Conservation (phyloP, 1,284 basidiomycete genomes). For the Cryptococcus floricola region DNA sequence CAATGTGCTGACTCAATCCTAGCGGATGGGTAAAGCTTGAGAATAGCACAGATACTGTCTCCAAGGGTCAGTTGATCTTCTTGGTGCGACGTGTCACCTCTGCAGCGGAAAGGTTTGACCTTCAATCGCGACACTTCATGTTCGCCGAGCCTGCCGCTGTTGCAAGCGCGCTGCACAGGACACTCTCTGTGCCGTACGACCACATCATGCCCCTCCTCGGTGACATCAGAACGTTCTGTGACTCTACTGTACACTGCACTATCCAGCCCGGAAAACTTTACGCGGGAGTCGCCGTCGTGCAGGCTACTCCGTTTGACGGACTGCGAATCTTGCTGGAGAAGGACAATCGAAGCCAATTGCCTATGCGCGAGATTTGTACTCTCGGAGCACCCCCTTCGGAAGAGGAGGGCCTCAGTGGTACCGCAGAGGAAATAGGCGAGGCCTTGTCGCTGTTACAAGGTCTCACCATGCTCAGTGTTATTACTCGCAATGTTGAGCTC, state of each 20-base stretch:
- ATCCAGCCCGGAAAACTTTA: conserved; percentile 48
- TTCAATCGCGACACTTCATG: conserved; percentile 48
- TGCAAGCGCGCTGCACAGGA: conserved; percentile 44
- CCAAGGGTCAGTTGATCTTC: conserved; percentile 51
- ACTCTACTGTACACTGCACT: conserved; percentile 35
- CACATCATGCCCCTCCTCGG: conserved; percentile 48
- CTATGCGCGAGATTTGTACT: conserved; percentile 45
- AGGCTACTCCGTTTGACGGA: conserved; percentile 51
- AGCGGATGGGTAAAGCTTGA: conserved; percentile 46
- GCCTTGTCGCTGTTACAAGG: conserved; percentile 44
- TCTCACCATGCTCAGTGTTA: conserved; percentile 43
- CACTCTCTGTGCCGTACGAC: conserved; percentile 48
- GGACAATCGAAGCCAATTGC: conserved; percentile 46
- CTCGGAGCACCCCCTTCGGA: conserved; percentile 22
- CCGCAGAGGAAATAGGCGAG: conserved; percentile 48
- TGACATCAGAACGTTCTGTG: conserved; percentile 45
- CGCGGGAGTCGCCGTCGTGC: conserved; percentile 48
- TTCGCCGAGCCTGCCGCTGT: conserved; percentile 49
- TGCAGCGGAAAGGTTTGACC: conserved; percentile 42
- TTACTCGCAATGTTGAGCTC: conserved; percentile 37
- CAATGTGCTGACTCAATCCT: neutral
- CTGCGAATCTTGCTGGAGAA: conserved; percentile 47
- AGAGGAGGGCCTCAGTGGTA: conserved; percentile 26
- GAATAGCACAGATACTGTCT: conserved; percentile 43
- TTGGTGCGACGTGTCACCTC: conserved; percentile 48